Percentiles rank a stretch among this genome's conserved stretches.
These are phyloP conservation scores for Penicillium paneum DNA, from an alignment of 2,329 filamentous ascomycete genomes.

Conservation along the genomic window DNA sequence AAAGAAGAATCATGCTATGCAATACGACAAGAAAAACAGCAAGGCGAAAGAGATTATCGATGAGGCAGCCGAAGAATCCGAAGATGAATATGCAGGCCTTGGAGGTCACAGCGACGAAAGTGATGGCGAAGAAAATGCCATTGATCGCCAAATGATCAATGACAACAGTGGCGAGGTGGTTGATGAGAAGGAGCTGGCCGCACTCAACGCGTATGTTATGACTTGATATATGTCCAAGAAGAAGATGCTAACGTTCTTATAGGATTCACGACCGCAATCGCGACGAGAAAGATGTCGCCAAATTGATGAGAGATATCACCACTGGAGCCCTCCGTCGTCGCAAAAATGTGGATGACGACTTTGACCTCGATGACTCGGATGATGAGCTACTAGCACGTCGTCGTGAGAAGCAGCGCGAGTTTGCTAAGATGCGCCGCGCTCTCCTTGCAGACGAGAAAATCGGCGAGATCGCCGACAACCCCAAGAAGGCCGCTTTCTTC, in stretches of 20 bases:
- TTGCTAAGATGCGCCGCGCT: conserved; percentile 86
- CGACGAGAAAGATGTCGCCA: conserved; percentile 84
- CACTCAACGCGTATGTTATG: conserved; percentile 76
- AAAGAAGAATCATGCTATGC: conserved; percentile 51
- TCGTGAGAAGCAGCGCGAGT: conserved; percentile 80
- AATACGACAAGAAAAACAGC: conserved; percentile 80
- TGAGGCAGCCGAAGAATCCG: conserved; percentile 93
- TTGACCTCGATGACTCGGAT: conserved; percentile 86
- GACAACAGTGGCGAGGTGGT: conserved; percentile 73
- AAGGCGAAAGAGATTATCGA: conserved; percentile 83
- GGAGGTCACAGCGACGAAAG: conserved; percentile 89
- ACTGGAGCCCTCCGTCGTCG: conserved; percentile 83
- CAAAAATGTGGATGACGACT: conserved; percentile 67
- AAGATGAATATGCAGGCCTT: conserved; percentile 94
- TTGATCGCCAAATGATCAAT: conserved; percentile 84
- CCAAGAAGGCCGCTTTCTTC: conserved; percentile 86
- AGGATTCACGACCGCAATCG: conserved; percentile 75
- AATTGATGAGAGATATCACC: conserved; percentile 88
- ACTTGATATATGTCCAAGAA: conserved; percentile 2
- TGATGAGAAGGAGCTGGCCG: conserved; percentile 77
- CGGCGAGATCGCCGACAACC: conserved; percentile 83
- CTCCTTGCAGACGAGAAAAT: conserved; percentile 85
- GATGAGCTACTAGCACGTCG: conserved; percentile 72
- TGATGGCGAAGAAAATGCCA: conserved; percentile 69
- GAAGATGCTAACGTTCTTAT: conserved; percentile 21